Base-by-base conservation (phyloP, 352 stramenopile species). In the Globisporangium takayamanum region DNA sequence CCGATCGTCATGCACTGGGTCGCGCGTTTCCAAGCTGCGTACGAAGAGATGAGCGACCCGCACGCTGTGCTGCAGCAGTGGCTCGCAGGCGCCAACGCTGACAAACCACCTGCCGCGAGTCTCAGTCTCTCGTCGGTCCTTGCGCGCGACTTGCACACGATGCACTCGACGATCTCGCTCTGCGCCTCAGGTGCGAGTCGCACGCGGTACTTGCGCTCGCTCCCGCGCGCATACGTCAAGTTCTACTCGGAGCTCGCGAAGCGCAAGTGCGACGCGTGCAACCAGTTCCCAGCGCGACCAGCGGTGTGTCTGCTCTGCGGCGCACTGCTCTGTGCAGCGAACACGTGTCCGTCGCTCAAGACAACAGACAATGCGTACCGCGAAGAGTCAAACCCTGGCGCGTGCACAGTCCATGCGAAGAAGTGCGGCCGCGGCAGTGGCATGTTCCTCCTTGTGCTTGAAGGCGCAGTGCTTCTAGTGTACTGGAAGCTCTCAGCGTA, bases 401-500 rank as follows among this genome's bases (percentile, higher is more conserved):
- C 85, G 11, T 94, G 85, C 50, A 93, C 83, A 0, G 70, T 93
- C 25, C 85, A 95, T 59, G 83, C 85, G 20, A 88, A 90, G 62
- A 95, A 93, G 53, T 95, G 85, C 48, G 85, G 85, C 8, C 81
- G 83, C 33, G 83, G 83, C 22, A 89, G 82, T 18, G 84, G 85
- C 30, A 76, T 95, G 73, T 93, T 95, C 62, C 47, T 95, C 36
- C 57, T 95, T 2, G 83, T 92, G 50, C 67, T 95, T 16, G 85
- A 95, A 67, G 85, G 85, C 22, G 84, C 83, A 2, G 85, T 93
- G 62, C 58, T 95, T 60, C 73, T 95, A 18, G 82, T 95, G 59
- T 92, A 91, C 57, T 92, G 83, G 76, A 94, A 94, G 62, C 60
- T 94, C 46, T 84, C 85, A 1, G 82, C 85, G 12, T 94, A 92